phyloP scores from a whole-genome alignment of 495 filamentous ascomycete species.

The Aspergillus baeticus region DNA sequence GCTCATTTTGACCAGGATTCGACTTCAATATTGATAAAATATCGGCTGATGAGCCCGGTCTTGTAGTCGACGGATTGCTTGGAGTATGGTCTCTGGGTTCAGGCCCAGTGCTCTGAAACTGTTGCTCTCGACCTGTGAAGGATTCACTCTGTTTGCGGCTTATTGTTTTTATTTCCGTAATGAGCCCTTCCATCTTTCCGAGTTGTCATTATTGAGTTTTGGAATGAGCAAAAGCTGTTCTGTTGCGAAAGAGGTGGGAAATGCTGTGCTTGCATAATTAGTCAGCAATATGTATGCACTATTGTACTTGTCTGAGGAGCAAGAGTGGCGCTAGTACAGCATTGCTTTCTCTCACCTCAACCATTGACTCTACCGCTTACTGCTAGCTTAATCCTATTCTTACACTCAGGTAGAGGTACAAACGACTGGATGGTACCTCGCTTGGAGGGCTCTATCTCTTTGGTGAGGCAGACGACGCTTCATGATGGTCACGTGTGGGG shows the following conservation, averaged over 20 bases:
- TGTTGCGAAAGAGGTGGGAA: conserved; percentile 14
- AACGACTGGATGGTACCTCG: no score
- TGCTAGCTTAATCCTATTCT: no score
- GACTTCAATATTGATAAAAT: conserved; percentile 62
- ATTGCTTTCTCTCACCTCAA: no score
- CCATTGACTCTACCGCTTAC: no score
- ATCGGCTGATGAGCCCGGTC: conserved; percentile 50
- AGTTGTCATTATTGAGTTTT: not conserved
- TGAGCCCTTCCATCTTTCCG: conserved; percentile 40
- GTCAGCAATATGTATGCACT: not conserved
- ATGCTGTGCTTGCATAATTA: conserved; percentile 24
- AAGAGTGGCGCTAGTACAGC: no score
- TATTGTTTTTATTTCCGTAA: conserved; percentile 42
- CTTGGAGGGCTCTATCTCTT: not conserved
- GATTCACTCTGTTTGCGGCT: conserved; percentile 23
- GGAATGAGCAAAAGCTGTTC: conserved; percentile 5
- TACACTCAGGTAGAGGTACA: no score
- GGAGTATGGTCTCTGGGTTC: conserved; percentile 14
- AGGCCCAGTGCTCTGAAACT: conserved; percentile 1
- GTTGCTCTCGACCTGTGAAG: conserved; percentile 20
- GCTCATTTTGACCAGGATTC: conserved; percentile 59
- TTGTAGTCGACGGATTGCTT: conserved; percentile 14
- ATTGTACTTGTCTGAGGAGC: not conserved
- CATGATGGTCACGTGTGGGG: conserved; percentile 30
- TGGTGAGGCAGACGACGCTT: not conserved